These are phyloP conservation scores for Candida fluviatilis DNA, from an alignment of 805 yeast genomes.

Conservation along the genomic window DNA sequence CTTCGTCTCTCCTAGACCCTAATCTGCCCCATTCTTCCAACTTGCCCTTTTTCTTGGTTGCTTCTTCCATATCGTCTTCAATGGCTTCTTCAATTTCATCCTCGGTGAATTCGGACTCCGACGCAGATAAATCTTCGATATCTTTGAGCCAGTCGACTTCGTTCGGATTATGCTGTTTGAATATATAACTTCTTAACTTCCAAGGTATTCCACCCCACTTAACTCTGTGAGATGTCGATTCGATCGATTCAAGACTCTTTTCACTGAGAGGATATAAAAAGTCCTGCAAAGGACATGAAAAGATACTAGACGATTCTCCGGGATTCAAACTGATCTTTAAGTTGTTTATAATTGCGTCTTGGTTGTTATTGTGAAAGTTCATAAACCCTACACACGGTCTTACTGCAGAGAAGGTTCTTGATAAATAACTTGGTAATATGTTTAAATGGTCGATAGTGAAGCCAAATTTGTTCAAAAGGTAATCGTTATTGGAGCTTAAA, in stretches of 20 bases:
- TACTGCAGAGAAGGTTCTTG: constrained; percentile 79
- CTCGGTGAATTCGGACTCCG: constrained; percentile 36
- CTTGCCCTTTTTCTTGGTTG: constrained; percentile 11
- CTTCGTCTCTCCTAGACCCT: constrained; percentile 35
- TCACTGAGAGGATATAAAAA: constrained; percentile 34
- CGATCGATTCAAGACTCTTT: constrained; percentile 25
- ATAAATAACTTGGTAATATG: constrained; percentile 72
- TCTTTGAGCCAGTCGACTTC: constrained; percentile 65
- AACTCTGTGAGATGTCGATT: constrained; percentile 29
- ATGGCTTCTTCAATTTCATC: constrained; percentile 27
- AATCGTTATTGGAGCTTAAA: constrained; percentile 44
- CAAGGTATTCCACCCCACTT: constrained; percentile 74
- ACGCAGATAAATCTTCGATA: constrained; percentile 51
- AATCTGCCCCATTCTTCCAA: constrained; percentile 34
- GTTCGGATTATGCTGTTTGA: constrained; percentile 48
- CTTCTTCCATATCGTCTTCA: constrained; percentile 11
- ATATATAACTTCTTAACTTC: constrained; percentile 59
- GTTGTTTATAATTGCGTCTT: constrained; percentile 17
- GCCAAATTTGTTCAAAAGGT: constrained; percentile 43
- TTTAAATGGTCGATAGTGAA: constrained; percentile 57
- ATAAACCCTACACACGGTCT: constrained; percentile 73
- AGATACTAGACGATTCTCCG: constrained; percentile 70
- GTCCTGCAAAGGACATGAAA: constrained; percentile 67
- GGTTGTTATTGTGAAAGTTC: constrained; percentile 26
- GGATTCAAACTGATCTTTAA: constrained; percentile 57